These are phyloP conservation scores for Neurospora africana DNA, from an alignment of 495 filamentous ascomycete species.

Conservation along the genomic window DNA sequence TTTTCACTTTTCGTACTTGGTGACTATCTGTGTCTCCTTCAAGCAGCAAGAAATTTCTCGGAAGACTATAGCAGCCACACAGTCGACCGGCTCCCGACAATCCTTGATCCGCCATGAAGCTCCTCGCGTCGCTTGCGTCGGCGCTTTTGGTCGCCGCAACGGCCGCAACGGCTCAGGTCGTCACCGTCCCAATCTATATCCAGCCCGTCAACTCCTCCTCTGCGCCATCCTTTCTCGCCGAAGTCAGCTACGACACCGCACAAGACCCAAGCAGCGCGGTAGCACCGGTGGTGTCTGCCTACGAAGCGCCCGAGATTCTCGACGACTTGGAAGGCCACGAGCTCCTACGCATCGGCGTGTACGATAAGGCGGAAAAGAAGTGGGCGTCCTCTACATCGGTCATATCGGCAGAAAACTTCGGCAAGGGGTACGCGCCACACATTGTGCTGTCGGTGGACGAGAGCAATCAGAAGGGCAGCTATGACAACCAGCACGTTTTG, in stretches of 20 bases:
- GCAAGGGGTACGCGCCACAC: constrained; percentile 42
- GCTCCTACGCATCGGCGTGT: constrained; percentile 41
- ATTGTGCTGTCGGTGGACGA: constrained; percentile 35
- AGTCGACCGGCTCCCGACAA: not conserved
- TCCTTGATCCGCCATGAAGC: not conserved
- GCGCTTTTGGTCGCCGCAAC: constrained; percentile 23
- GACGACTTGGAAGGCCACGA: constrained; percentile 11
- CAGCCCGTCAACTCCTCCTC: constrained; percentile 28
- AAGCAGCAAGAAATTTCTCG: not conserved
- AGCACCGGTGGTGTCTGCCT: constrained; percentile 29
- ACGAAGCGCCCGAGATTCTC: constrained; percentile 37
- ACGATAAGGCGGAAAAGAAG: constrained; percentile 22
- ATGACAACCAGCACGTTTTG: constrained; percentile 18
- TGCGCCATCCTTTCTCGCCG: constrained; percentile 32
- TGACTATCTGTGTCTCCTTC: not conserved
- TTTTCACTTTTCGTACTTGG: not conserved
- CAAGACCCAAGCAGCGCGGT: constrained; percentile 3
- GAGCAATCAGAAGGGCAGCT: constrained; percentile 13
- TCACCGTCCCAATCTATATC: constrained; percentile 33
- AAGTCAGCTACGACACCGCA: constrained; percentile 34
- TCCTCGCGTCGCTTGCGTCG: constrained; percentile 4
- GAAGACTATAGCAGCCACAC: not conserved
- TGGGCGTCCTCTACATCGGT: constrained; percentile 42
- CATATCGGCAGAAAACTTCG: constrained; percentile 37
- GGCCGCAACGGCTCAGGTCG: constrained; percentile 10